Conservation (phyloP, 106 monocot species). For the Amphibolis antarctica region DNA sequence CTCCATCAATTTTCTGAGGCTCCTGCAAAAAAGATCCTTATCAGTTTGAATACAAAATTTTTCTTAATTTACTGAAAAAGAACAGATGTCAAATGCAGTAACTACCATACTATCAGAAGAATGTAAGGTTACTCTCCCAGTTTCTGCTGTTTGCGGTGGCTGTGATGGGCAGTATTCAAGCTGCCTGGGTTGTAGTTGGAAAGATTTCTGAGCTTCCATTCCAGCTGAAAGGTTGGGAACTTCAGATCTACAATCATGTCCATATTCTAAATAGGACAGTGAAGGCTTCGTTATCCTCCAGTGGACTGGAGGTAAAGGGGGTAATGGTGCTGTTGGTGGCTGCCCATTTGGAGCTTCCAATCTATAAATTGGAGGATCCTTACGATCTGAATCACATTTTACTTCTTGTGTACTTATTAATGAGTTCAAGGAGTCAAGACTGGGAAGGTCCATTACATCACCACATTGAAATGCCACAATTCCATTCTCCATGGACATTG, state of each 20-base stretch:
- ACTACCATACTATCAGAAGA: constrained; percentile 14
- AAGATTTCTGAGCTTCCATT: neutral
- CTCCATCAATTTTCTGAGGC: constrained; percentile 18
- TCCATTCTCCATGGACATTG: constrained; percentile 11
- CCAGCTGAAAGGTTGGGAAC: neutral
- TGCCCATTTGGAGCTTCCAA: constrained; percentile 18
- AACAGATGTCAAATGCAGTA: neutral
- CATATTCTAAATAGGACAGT: constrained; percentile 12
- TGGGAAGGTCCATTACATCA: constrained; percentile 27
- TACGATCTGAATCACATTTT: constrained; percentile 6
- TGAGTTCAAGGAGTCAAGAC: constrained; percentile 25
- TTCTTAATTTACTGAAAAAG: neutral
- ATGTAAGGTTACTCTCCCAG: neutral
- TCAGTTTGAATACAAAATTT: neutral
- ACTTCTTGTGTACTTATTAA: constrained; percentile 3
- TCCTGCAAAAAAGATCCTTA: constrained; percentile 18
- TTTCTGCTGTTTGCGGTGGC: neutral
- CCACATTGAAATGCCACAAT: constrained; percentile 18
- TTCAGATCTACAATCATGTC: neutral
- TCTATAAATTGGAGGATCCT: constrained; percentile 10
- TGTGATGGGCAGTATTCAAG: neutral
- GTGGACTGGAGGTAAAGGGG: constrained; percentile 83
- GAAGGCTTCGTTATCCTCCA: constrained; percentile 44
- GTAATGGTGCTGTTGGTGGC: constrained; percentile 38
- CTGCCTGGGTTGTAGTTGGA: constrained; percentile 6